Base-by-base conservation (phyloP, 2,329 filamentous ascomycete species). In the Neonectria magnoliae region DNA sequence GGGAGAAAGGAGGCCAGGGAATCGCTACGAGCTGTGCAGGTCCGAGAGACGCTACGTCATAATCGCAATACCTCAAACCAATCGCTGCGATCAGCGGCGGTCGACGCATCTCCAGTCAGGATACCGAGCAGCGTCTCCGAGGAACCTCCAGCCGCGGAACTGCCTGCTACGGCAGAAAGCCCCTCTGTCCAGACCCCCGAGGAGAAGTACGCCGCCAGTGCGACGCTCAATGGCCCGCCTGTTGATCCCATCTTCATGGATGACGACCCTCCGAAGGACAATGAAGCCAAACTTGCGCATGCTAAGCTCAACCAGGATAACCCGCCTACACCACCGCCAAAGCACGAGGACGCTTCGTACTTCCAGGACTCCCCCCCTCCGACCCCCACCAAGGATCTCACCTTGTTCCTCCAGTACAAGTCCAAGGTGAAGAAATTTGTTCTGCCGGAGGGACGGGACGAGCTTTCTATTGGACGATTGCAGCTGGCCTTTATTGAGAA, bases 401-500 rank as follows among this genome's bases (percentile, higher is more conserved):
- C 95, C 0, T 82, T 99, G 42, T 99, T 98, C 77, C 80, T 98
- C 66, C 95, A 98, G 79, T 98, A 98, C 82, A 97, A 97, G 77
- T 96, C 92, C 72, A 96, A 96, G 77, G 94, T 98, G 72, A 98
- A 98, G 81, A 98, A 98, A 78, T 97, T 97, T 76, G 89, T 97
- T 16, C 86, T 98, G 36, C 83, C 93, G 1, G 94, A 97, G 76
- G 95, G 95, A 1, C 90, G 91, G 70, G 90, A 90, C 33, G 93
- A 95, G 67, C 84, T 99, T 11, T 95, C 93, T 3, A 91, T 98
- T 64, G 94, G 94, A 1, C 88, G 94, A 25, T 80, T 99, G 62
- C 95, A 99, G 78, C 86, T 99, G 29, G 95, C 96, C 1, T 99
- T 99, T 73, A 99, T 99, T 72, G 96, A 99, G 72, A 99, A 98